Evolutionary conservation across 2,329 filamentous ascomycete species (phyloP), one percentile per base, ranked within the genome.

Genomic region (Dryadomyces quercus-mongolicae): DNA sequence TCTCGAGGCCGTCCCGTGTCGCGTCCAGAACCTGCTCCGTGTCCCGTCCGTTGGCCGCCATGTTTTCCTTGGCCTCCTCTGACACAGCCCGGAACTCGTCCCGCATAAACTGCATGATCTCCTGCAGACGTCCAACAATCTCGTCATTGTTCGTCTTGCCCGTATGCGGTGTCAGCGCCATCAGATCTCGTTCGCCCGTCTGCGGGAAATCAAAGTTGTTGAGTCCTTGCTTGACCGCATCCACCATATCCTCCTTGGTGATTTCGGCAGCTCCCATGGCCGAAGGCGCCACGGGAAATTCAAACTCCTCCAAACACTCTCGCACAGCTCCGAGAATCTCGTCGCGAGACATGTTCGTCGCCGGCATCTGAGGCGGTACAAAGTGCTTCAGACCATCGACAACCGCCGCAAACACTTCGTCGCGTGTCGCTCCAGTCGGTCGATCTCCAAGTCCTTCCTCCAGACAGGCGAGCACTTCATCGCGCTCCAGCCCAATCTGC

Each of bases 1-100:
- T 84, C 60, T 95, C 89, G 15, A 95, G 76, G 0, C 90, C 90
- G 64, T 95, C 88, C 61, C 89, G 92, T 46, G 94, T 84, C 1
- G 89, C 87, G 66, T 93, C 88, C 5, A 96, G 74, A 13, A 95
- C 83, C 66, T 95, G 88, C 66, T 95, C 90, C 0, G 89, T 92
- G 64, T 93, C 88, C 55, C 83, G 79, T 44, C 86, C 88, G 61
- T 83, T 88, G 58, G 86, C 84, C 3, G 86, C 81, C 20, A 88
- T 84, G 60, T 89, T 92, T 62, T 92, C 81, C 66, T 91, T 90
- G 12, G 80, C 76, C 61, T 83, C 81, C 31, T 82, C 76, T 0
- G 80, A 81, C 2, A 81, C 71, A 2, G 75, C 71, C 59, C 72
- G 74, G 65, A 85, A 82, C 62, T 85, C 81, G 1, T 73, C 69